These are phyloP conservation scores for Raddia distichophylla DNA, from an alignment of 176 grass and related monocot species.

Conservation along the genomic window DNA sequence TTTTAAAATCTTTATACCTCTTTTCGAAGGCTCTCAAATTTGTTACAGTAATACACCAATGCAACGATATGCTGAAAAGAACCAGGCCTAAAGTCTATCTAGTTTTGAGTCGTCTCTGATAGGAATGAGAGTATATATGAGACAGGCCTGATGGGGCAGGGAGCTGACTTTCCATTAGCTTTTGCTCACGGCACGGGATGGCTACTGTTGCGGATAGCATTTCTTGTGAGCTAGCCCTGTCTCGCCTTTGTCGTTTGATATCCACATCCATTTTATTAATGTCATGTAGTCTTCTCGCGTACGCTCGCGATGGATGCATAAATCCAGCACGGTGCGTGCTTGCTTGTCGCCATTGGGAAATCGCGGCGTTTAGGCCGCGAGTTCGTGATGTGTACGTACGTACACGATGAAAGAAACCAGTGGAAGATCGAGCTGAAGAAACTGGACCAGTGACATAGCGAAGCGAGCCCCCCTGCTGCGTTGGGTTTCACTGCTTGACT, in stretches of 20 bases:
- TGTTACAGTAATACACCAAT: too few relatives aligned
- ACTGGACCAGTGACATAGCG: neutral
- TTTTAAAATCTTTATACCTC: too few relatives aligned
- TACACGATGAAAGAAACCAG: neutral
- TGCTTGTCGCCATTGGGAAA: conserved; percentile 36
- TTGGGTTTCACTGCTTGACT: neutral
- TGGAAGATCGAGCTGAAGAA: neutral
- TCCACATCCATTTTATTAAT: neutral
- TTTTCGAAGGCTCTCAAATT: too few relatives aligned
- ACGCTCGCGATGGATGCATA: neutral
- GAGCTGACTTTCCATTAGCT: neutral
- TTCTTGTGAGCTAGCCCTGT: conserved; percentile 18
- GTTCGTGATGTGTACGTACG: neutral
- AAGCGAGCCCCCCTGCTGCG: too few relatives aligned
- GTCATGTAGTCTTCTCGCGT: neutral
- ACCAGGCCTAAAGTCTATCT: too few relatives aligned
- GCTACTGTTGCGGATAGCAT: conserved; percentile 23
- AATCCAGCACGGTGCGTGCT: neutral
- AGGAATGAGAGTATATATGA: too few relatives aligned
- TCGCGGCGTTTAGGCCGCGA: neutral
- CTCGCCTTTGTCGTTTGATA: conserved; percentile 12
- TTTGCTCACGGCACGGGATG: conserved; percentile 35
- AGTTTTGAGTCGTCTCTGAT: too few relatives aligned
- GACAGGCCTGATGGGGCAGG: neutral
- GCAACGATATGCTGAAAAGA: too few relatives aligned